phyloP scores from a whole-genome alignment of 129 eudicot genomes.

The Artemisia annua region DNA sequence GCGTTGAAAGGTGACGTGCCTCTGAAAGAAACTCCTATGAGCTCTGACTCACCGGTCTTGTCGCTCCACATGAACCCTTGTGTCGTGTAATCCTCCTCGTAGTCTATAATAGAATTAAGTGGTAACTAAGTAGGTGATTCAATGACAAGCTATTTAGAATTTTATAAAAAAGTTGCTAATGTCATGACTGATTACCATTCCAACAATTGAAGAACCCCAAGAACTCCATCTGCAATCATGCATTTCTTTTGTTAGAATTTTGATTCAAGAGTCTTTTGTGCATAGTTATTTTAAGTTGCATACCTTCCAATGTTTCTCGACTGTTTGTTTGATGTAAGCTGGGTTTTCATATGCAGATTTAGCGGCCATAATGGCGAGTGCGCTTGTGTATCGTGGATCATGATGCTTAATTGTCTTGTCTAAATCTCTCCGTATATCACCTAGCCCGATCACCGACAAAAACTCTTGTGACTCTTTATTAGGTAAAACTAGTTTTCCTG shows the following conservation, averaged over 20 bases:
- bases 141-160: too few species aligned
- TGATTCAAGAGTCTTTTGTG: too few species aligned
- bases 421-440: conserved; percentile 42
- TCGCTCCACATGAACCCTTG: conserved; percentile 61
- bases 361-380: conserved; percentile 64
- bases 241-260: not conserved
- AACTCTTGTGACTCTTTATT: conserved; percentile 32
- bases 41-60: conserved; percentile 29
- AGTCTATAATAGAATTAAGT: conserved; percentile 28
- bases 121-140: too few species aligned
- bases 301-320: conserved; percentile 67
- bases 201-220: conserved; percentile 45
- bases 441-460: conserved; percentile 26
- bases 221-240: conserved; percentile 58
- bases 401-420: conserved; percentile 47
- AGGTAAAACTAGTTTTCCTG: conserved; percentile 38
- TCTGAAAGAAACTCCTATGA: conserved; percentile 60
- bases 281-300: not conserved
- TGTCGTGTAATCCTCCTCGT: conserved; percentile 41
- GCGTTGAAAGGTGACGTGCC: conserved; percentile 68
- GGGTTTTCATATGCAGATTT: conserved; percentile 66
- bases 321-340: conserved; percentile 40
- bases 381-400: conserved; percentile 46
- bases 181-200: conserved; percentile 42
- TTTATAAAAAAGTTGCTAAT: not conserved